Evolutionary conservation across 495 filamentous ascomycete species (phyloP).

Genomic region (Aspergillus haitiensis): DNA sequence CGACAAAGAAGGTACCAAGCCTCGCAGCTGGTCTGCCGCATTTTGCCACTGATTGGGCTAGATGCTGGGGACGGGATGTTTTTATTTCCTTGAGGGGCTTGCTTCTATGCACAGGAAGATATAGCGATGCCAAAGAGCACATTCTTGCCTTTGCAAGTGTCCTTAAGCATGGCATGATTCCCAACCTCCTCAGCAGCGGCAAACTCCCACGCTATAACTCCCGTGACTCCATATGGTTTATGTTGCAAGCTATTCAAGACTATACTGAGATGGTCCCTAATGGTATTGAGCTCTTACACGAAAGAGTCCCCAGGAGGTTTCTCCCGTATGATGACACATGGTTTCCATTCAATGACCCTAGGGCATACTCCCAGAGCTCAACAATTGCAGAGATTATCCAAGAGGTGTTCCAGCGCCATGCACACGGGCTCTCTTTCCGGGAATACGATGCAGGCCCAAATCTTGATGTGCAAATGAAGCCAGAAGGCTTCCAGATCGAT

Average conservation of each 20-base stretch:
- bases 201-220: slow-evolving; percentile 95
- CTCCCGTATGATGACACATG: slow-evolving; percentile 92
- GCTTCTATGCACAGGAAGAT: slow-evolving; percentile 84
- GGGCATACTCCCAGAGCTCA: slow-evolving; percentile 81
- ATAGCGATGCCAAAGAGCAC: slow-evolving; percentile 84
- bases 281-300: slow-evolving; percentile 71
- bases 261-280: slow-evolving; percentile 81
- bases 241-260: slow-evolving; percentile 91
- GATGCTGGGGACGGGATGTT: slow-evolving; percentile 96
- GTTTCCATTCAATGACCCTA: slow-evolving; percentile 75
- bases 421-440: slow-evolving; percentile 80
- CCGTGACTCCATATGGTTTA: slow-evolving; percentile 96
- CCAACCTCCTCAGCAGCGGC: slow-evolving; percentile 86
- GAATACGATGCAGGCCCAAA: slow-evolving; percentile 90
- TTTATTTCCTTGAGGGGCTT: slow-evolving; percentile 94
- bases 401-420: slow-evolving; percentile 89
- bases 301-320: slow-evolving; percentile 81
- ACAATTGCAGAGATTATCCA: slow-evolving; percentile 87
- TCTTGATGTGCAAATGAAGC: slow-evolving; percentile 90
- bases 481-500: slow-evolving; percentile 87
- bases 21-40: slow-evolving; percentile 94
- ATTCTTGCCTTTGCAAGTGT: slow-evolving; percentile 95
- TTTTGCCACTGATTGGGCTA: slow-evolving; percentile 90
- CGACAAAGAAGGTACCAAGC: slow-evolving; percentile 76
- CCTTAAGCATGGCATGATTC: slow-evolving; percentile 98